Conservation (phyloP, 495 filamentous ascomycete species). For the Aspergillus sparsus region DNA sequence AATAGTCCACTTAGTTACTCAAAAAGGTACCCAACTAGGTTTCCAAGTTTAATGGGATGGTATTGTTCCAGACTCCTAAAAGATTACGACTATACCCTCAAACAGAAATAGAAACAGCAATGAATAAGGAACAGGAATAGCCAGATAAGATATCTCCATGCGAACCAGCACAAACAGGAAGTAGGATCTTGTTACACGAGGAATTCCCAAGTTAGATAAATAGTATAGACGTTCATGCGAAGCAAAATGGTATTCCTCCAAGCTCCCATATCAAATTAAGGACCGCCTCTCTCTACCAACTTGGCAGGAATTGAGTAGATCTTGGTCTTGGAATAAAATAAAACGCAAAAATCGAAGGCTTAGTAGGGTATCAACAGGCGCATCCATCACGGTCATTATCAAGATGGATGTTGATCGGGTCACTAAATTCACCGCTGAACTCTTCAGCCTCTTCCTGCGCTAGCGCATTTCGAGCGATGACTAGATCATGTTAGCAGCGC, state of each 20-base stretch:
- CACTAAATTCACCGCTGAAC: constrained; percentile 87
- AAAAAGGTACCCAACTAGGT: background rate
- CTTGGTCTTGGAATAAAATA: constrained; percentile 11
- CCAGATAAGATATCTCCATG: constrained; percentile 19
- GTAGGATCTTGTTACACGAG: constrained; percentile 20
- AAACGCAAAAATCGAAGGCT: constrained; percentile 5
- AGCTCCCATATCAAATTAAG: constrained; percentile 2
- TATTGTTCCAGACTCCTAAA: constrained; percentile 37
- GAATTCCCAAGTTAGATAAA: constrained; percentile 21
- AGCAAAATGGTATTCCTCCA: constrained; percentile 7
- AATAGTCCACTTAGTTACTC: too few relatives aligned
- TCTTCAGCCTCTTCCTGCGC: constrained; percentile 96
- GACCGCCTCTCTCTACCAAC: constrained; percentile 20
- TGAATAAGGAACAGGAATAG: constrained; percentile 15
- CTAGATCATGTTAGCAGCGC: constrained; percentile 44
- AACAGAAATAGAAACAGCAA: constrained; percentile 10
- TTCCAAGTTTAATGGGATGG: constrained; percentile 1
- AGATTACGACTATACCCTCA: constrained; percentile 17
- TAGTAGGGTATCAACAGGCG: constrained; percentile 65
- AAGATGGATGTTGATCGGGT: constrained; percentile 95
- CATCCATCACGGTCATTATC: constrained; percentile 90
- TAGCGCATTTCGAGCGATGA: constrained; percentile 94
- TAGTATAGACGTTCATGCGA: constrained; percentile 17
- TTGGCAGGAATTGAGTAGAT: constrained; percentile 7
- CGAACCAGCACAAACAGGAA: constrained; percentile 20